phyloP scores from a whole-genome alignment of 2,329 filamentous ascomycete genomes.

The Chrysoporthe cubensis region DNA sequence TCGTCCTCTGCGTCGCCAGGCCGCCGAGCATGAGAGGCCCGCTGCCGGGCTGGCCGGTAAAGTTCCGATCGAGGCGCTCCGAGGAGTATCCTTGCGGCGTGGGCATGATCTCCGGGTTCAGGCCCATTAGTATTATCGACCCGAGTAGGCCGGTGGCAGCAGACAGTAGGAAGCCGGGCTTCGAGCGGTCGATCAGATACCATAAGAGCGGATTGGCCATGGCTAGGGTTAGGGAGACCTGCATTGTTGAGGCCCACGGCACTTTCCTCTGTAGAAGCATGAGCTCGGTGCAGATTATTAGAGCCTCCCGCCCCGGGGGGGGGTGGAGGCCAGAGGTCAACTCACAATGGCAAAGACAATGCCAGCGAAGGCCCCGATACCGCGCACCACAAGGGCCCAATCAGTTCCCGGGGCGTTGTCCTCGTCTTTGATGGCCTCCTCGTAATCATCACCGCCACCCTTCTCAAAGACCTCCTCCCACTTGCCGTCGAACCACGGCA shows the following conservation, averaged over 20 bases:
- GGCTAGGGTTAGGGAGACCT: slow-evolving; percentile 85
- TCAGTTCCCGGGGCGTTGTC: slow-evolving; percentile 56
- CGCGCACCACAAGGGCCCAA: slow-evolving; percentile 70
- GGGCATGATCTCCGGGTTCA: slow-evolving; percentile 80
- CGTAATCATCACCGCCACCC: slow-evolving; percentile 35
- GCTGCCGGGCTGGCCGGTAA: slow-evolving; percentile 30
- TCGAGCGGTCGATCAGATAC: slow-evolving; percentile 93
- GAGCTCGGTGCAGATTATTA: not conserved
- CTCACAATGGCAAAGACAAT: slow-evolving; percentile 76
- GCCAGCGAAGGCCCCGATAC: slow-evolving; percentile 64
- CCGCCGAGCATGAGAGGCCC: slow-evolving; percentile 51
- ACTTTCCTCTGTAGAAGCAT: slow-evolving; percentile 69
- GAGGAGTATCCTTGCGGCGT: slow-evolving; percentile 56
- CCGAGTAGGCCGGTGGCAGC: slow-evolving; percentile 73
- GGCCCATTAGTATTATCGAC: slow-evolving; percentile 72
- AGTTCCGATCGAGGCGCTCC: slow-evolving; percentile 34
- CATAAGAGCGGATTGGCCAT: slow-evolving; percentile 92
- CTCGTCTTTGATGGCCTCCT: slow-evolving; percentile 35
- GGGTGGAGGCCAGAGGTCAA: slow-evolving; percentile 29
- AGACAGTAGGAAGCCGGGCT: slow-evolving; percentile 81
- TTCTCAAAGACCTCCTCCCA: slow-evolving; percentile 62
- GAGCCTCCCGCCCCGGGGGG: too few relatives aligned
- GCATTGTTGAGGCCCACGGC: slow-evolving; percentile 93
- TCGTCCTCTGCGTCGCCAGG: slow-evolving; percentile 62
- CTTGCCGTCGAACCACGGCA: slow-evolving; percentile 82